Conservation (phyloP, 371 early-diverging fungal genomes). For the Dentiscutata heterogama region DNA sequence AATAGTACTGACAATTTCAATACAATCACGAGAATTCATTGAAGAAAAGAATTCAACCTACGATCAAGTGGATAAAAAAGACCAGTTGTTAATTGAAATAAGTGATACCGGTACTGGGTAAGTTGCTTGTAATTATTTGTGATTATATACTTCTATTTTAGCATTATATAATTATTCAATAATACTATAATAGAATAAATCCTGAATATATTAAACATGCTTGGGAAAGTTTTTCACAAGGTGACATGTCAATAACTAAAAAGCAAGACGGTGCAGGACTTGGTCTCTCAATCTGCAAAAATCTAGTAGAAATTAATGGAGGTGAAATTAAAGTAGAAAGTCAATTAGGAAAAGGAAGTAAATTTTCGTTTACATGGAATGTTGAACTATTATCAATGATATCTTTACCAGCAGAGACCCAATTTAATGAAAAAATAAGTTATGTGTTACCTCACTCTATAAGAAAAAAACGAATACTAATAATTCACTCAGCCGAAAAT, state of each 20-base stretch:
- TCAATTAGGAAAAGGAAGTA: constrained; percentile 53
- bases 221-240: constrained; percentile 58
- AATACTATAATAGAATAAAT: constrained; percentile 48
- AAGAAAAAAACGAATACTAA: too few relatives aligned
- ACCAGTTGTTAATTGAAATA: constrained; percentile 18
- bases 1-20: constrained; percentile 20
- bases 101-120: constrained; percentile 41
- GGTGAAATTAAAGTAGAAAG: constrained; percentile 52
- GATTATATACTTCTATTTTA: neutral
- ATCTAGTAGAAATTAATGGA: constrained; percentile 54
- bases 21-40: neutral
- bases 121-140: neutral
- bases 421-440: too few relatives aligned
- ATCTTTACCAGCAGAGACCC: too few relatives aligned
- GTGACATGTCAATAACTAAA: constrained; percentile 55
- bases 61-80: neutral
- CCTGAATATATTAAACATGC: constrained; percentile 54
- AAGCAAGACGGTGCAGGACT: constrained; percentile 56
- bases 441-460: too few relatives aligned
- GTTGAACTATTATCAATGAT: too few relatives aligned
- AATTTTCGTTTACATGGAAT: constrained; percentile 56
- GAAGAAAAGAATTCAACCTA: too few relatives aligned
- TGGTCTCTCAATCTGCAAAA: constrained; percentile 57
- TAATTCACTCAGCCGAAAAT: too few relatives aligned
- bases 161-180: too few relatives aligned